Conservation (phyloP, 2,329 filamentous ascomycete genomes). For the Pestalotiopsis sp. region DNA sequence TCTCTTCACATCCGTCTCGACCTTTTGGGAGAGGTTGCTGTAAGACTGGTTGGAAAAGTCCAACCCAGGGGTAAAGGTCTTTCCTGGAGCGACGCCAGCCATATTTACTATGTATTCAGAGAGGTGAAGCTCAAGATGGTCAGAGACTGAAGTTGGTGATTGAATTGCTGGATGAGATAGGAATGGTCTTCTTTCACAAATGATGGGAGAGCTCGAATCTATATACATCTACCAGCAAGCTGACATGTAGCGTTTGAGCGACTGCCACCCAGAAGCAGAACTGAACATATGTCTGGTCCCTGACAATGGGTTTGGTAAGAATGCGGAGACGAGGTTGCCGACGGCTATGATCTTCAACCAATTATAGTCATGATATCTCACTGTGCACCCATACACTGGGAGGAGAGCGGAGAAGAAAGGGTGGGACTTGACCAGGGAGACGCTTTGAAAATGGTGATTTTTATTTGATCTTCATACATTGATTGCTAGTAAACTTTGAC, state of each 20-base stretch:
- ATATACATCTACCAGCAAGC: not conserved
- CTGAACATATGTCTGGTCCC: not conserved
- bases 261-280: not conserved
- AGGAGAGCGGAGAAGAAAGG: not conserved
- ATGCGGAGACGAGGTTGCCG: not conserved
- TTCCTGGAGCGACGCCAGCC: constrained; percentile 24
- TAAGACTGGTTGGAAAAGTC: constrained; percentile 24
- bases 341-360: not conserved
- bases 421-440: not conserved
- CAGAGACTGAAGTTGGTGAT: not conserved
- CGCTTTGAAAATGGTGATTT: not conserved
- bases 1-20: constrained; percentile 17
- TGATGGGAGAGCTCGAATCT: not conserved
- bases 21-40: constrained; percentile 16
- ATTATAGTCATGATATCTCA: not conserved
- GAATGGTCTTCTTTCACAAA: not conserved
- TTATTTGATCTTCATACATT: not conserved
- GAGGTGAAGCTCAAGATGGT: not conserved
- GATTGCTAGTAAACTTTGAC: not conserved
- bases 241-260: not conserved
- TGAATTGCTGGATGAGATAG: not conserved
- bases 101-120: constrained; percentile 13
- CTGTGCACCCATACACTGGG: not conserved
- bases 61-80: constrained; percentile 21
- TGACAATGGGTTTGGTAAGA: not conserved